phyloP scores from a whole-genome alignment of 2,329 filamentous ascomycete genomes.

The Ophiostoma pallidulum region DNA sequence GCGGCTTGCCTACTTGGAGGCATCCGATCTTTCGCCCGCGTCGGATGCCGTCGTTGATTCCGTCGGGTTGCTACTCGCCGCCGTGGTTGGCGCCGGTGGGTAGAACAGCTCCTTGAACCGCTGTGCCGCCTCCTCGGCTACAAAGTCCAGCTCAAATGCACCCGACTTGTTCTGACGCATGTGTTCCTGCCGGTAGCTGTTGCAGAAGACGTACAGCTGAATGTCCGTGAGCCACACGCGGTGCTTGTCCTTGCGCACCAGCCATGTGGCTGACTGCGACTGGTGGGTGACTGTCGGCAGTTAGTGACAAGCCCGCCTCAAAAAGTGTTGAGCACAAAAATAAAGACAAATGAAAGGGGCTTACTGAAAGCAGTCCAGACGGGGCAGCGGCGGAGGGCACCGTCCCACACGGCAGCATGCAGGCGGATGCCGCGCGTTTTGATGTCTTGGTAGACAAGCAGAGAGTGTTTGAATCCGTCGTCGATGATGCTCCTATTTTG shows the following conservation, averaged over 20 bases:
- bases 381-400: slow-evolving; percentile 43
- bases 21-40: background rate
- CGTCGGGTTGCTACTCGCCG: background rate
- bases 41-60: slow-evolving; percentile 3
- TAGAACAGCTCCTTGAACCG: slow-evolving; percentile 35
- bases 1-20: no score
- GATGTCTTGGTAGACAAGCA: slow-evolving; percentile 45
- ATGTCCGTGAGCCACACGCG: slow-evolving; percentile 45
- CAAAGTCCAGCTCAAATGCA: slow-evolving; percentile 43
- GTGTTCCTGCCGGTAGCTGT: slow-evolving; percentile 42
- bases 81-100: slow-evolving; percentile 11
- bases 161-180: slow-evolving; percentile 40
- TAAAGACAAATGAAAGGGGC: slow-evolving; percentile 18
- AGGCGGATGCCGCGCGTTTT: slow-evolving; percentile 41
- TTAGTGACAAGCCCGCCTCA: no score
- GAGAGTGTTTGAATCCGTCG: slow-evolving; percentile 42
- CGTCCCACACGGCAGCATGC: slow-evolving; percentile 47
- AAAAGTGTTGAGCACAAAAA: no score
- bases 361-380: slow-evolving; percentile 56
- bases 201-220: slow-evolving; percentile 49
- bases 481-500: slow-evolving; percentile 44
- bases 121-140: slow-evolving; percentile 30
- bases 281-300: slow-evolving; percentile 47
- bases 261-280: slow-evolving; percentile 38
- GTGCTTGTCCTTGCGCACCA: slow-evolving; percentile 37